Evolutionary conservation across 495 filamentous ascomycete genomes (phyloP).

Genomic region (Xeromyces bisporus): DNA sequence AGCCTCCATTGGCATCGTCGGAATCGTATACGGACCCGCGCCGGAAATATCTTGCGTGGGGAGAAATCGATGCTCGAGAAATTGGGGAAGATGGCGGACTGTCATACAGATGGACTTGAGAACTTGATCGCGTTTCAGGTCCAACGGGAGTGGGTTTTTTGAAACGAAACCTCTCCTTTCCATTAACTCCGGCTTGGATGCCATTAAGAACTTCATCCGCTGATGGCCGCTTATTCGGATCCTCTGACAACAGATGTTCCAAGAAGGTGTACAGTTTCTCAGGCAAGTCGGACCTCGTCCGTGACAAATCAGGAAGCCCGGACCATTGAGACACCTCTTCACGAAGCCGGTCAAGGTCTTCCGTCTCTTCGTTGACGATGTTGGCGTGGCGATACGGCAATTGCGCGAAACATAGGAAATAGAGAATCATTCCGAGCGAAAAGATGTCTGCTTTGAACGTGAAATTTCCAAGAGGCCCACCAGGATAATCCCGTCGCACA

Average conservation of each 20-base stretch:
- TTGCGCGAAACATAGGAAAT: slow-evolving; percentile 88
- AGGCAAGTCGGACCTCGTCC: slow-evolving; percentile 65
- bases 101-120: slow-evolving; percentile 41
- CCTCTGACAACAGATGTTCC: slow-evolving; percentile 59
- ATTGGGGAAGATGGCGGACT: slow-evolving; percentile 16
- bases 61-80: slow-evolving; percentile 16
- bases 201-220: slow-evolving; percentile 75
- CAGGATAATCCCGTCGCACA: slow-evolving; percentile 44
- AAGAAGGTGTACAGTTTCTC: slow-evolving; percentile 73
- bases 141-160: slow-evolving; percentile 27
- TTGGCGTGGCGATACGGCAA: slow-evolving; percentile 78
- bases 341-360: slow-evolving; percentile 78
- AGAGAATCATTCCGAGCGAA: slow-evolving; percentile 92
- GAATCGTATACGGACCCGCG: slow-evolving; percentile 19
- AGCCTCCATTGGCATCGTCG: slow-evolving; percentile 8
- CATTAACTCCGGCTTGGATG: slow-evolving; percentile 53
- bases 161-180: slow-evolving; percentile 37
- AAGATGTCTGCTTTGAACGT: slow-evolving; percentile 94
- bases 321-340: slow-evolving; percentile 76
- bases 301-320: slow-evolving; percentile 62
- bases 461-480: slow-evolving; percentile 73
- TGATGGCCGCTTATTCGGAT: slow-evolving; percentile 61
- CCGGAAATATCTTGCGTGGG: slow-evolving; percentile 14
- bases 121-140: slow-evolving; percentile 36
- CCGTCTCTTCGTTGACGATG: slow-evolving; percentile 66